Conservation (phyloP, 345 rosid genomes). For the Lumnitzera racemosa region DNA sequence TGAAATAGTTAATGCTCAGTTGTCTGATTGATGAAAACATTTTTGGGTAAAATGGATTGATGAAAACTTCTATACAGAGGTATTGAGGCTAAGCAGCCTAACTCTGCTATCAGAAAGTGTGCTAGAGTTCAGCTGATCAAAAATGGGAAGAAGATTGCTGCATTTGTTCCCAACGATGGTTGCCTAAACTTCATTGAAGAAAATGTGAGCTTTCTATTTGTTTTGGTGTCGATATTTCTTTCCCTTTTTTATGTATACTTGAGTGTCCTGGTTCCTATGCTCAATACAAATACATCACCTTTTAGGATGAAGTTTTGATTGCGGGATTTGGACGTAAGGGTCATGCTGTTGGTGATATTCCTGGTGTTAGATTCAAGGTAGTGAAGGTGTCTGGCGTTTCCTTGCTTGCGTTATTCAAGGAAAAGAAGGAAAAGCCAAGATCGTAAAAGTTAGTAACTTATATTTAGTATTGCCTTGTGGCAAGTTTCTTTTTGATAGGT, state of each 20-base stretch:
- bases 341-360: constrained; percentile 85
- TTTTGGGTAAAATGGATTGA: too few relatives aligned
- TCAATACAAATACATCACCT: background rate
- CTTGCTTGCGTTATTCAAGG: constrained; percentile 68
- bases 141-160: constrained; percentile 94
- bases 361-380: constrained; percentile 83
- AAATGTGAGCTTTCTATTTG: constrained; percentile 37
- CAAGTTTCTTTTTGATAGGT: constrained; percentile 6
- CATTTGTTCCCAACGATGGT: constrained; percentile 94
- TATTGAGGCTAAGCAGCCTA: constrained; percentile 97
- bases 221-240: background rate
- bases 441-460: constrained; percentile 24
- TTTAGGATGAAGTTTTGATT: constrained; percentile 68
- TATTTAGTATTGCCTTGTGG: background rate
- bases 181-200: constrained; percentile 95
- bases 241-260: background rate
- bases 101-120: constrained; percentile 95
- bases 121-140: constrained; percentile 93
- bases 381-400: constrained; percentile 85
- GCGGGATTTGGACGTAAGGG: constrained; percentile 85
- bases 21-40: background rate
- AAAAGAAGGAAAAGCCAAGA: constrained; percentile 86
- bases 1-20: background rate
- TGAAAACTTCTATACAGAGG: constrained; percentile 36
- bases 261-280: background rate